A percentile compares a stretch with the other conserved stretches of the same genome.
phyloP scores from a whole-genome alignment of 306 rosid genomes.

The Quercus rubra region DNA sequence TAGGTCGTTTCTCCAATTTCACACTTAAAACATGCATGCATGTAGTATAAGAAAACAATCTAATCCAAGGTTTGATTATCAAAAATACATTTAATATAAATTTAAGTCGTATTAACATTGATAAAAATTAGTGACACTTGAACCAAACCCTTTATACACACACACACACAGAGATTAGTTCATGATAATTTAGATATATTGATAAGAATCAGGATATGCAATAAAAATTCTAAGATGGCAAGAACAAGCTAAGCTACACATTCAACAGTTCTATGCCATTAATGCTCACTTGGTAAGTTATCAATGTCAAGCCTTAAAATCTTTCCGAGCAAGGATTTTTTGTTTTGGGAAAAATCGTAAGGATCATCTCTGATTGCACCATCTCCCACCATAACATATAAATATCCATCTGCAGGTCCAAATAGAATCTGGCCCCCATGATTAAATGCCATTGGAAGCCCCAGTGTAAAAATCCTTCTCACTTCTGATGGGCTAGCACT shows the following conservation, averaged over 20 bases:
- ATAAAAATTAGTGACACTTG: too few species aligned
- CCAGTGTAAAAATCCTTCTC: constrained; percentile 40
- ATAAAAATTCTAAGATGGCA: neutral
- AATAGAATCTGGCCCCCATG: constrained; percentile 41
- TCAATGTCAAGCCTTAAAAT: constrained; percentile 43
- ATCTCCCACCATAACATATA: constrained; percentile 32
- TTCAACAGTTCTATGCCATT: neutral
- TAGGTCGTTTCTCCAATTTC: too few species aligned
- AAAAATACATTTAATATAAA: too few species aligned
- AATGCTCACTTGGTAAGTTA: constrained; percentile 35
- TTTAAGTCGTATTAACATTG: too few species aligned
- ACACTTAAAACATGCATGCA: too few species aligned
- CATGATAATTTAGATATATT: too few species aligned
- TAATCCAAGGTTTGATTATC: too few species aligned
- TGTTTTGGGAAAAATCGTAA: constrained; percentile 39
- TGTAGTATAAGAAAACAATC: too few species aligned
- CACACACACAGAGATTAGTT: too few species aligned
- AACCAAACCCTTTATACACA: too few species aligned
- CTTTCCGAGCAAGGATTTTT: constrained; percentile 45
- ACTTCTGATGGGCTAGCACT: constrained; percentile 35
- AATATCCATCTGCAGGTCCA: constrained; percentile 45
- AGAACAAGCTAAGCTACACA: neutral
- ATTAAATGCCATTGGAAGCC: constrained; percentile 21
- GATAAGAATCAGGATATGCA: too few species aligned
- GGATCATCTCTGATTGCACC: constrained; percentile 34